Conservation (phyloP, 2,329 filamentous ascomycete species). For the Graphilbum sp. region DNA sequence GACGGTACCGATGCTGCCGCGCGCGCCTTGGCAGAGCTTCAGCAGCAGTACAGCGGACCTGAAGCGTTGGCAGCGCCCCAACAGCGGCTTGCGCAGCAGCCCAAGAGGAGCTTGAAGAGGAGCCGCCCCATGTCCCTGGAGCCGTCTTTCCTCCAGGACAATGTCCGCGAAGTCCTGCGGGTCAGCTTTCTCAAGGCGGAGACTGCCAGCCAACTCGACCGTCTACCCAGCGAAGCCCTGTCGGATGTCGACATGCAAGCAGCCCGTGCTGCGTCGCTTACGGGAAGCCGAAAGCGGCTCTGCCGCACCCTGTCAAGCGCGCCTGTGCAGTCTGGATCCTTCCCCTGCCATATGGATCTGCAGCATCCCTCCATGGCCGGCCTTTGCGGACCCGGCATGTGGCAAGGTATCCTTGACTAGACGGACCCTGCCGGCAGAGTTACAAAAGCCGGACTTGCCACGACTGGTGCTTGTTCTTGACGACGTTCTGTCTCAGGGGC, state of each 20-base stretch:
- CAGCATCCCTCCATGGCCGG: conserved; percentile 33
- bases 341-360: conserved; percentile 15
- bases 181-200: conserved; percentile 15
- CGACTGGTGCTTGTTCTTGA: too few relatives aligned
- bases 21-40: conserved; percentile 41
- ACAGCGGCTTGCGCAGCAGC: conserved; percentile 19
- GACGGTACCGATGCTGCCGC: conserved; percentile 45
- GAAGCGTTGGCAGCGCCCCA: not conserved
- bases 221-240: conserved; percentile 13
- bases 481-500: too few relatives aligned
- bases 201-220: conserved; percentile 20
- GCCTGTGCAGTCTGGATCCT: conserved; percentile 1
- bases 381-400: conserved; percentile 45
- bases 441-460: too few relatives aligned
- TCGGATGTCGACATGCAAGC: conserved; percentile 3
- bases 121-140: conserved; percentile 43
- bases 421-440: too few relatives aligned
- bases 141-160: conserved; percentile 40
- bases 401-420: conserved; percentile 47
- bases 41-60: conserved; percentile 27
- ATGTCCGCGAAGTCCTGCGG: conserved; percentile 46
- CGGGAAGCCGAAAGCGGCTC: conserved; percentile 44
- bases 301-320: conserved; percentile 28
- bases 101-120: conserved; percentile 35
- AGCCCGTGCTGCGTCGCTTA: conserved; percentile 19